A percentile compares a stretch with the other conserved stretches of the same genome.
These are phyloP conservation scores for Telopea speciosissima DNA, from an alignment of 177 flowering plant genomes.

Conservation along the genomic window DNA sequence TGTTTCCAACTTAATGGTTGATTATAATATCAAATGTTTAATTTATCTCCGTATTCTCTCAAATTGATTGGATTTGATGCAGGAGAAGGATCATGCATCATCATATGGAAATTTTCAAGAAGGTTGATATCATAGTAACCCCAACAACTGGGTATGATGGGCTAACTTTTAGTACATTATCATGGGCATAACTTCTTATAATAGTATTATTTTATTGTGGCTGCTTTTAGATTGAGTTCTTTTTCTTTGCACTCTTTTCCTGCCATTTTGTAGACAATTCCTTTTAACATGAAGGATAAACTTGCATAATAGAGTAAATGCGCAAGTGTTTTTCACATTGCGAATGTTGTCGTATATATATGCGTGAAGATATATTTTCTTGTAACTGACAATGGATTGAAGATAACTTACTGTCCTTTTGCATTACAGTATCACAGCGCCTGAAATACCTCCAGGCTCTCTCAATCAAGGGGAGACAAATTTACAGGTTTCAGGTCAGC, in stretches of 20 bases:
- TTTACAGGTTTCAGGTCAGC: constrained; percentile 67
- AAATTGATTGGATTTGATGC: constrained; percentile 14
- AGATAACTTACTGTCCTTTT: constrained; percentile 7
- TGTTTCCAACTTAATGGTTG: background rate
- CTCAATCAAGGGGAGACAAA: constrained; percentile 69
- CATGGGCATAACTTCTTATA: background rate
- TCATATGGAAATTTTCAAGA: constrained; percentile 82
- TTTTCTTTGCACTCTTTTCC: no score
- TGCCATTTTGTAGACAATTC: background rate
- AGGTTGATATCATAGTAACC: constrained; percentile 86
- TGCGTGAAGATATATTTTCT: background rate
- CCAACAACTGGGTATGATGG: constrained; percentile 88
- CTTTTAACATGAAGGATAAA: background rate
- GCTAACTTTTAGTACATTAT: background rate
- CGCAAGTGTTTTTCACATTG: background rate
- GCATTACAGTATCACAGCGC: constrained; percentile 82
- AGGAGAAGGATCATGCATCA: constrained; percentile 88
- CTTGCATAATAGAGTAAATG: background rate
- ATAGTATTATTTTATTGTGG: background rate
- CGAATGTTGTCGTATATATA: background rate
- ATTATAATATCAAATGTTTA: no score
- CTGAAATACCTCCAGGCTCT: constrained; percentile 68
- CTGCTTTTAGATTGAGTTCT: background rate
- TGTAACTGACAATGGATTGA: background rate
- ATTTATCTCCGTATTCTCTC: background rate